Evolutionary conservation across 768 basidiomycete genomes (phyloP), one percentile per base, ranked within the genome.

Genomic region (Panaeolus cyanescens): DNA sequence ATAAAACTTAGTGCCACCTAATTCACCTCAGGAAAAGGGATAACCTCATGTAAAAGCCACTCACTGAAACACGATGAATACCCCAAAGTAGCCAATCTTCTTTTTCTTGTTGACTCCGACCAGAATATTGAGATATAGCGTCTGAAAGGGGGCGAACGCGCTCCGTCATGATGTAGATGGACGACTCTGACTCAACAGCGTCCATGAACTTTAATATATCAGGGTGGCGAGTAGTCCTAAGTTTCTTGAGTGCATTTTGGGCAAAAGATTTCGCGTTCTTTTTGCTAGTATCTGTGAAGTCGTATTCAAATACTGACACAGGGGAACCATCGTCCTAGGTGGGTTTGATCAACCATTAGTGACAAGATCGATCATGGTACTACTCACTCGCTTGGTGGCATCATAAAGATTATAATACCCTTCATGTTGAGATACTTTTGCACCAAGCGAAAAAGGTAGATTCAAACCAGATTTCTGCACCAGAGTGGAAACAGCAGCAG

Each of bases 131-230:
- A 37, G 85, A 76, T 54, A 97, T 71, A 1, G 85, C 83, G 7
- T 75, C 71, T 13, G 83, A 79, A 19, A 99, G 77, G 4, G 96
- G 93, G 32, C 85, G 82, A 12, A 99, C 90, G 3, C 93, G 89
- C 74, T 99, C 97, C 1, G 97, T 99, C 82, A 98, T 92, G 68
- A 99, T 92, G 72, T 93, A 90, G 40, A 99, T 84, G 0, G 84
- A 84, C 12, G 85, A 84, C 56, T 99, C 97, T 1, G 94, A 90
- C 72, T 98, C 96, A 17, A 93, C 86, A 1, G 85, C 93, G 64
- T 98, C 97, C 79, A 99, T 86, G 76, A 96, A 98, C 71, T 92
- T 96, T 66, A 99, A 85, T 1, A 99, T 86, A 74, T 99, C 95
- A 0, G 97, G 97, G 80, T 99, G 97, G 33, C 97, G 87, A 8